A percentile compares a stretch with the other conserved stretches of the same genome.
phyloP scores from a whole-genome alignment of 2,329 filamentous ascomycete species.

The Albophoma yamanashiensis region DNA sequence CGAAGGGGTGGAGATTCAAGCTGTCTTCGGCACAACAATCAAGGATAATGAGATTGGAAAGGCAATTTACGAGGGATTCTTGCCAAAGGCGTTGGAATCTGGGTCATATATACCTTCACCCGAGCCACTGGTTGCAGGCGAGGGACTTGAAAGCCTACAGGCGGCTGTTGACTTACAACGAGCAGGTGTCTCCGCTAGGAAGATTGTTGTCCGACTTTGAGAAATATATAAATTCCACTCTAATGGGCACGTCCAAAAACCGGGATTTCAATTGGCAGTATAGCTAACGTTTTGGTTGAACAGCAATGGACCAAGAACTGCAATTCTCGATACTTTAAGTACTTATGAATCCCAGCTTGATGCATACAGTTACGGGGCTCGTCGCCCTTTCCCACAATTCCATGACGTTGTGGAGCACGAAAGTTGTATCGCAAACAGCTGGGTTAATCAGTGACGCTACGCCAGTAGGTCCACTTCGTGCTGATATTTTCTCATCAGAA shows the following conservation, averaged over 20 bases:
- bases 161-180: background rate
- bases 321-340: no score
- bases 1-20: background rate
- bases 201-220: background rate
- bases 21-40: background rate
- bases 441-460: background rate
- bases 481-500: fast-evolving
- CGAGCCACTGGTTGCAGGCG: background rate
- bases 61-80: background rate
- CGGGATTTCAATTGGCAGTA: no score
- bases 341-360: no score
- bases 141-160: background rate
- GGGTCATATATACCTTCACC: background rate
- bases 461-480: background rate
- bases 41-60: background rate
- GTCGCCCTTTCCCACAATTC: background rate
- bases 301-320: no score
- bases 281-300: background rate
- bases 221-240: background rate
- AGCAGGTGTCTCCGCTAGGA: background rate
- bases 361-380: background rate
- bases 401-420: background rate
- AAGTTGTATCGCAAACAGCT: background rate
- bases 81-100: background rate
- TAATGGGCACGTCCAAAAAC: background rate